These are phyloP conservation scores for Ceratobasidium theobromae DNA, from an alignment of 1,284 basidiomycete species.

Conservation along the genomic window DNA sequence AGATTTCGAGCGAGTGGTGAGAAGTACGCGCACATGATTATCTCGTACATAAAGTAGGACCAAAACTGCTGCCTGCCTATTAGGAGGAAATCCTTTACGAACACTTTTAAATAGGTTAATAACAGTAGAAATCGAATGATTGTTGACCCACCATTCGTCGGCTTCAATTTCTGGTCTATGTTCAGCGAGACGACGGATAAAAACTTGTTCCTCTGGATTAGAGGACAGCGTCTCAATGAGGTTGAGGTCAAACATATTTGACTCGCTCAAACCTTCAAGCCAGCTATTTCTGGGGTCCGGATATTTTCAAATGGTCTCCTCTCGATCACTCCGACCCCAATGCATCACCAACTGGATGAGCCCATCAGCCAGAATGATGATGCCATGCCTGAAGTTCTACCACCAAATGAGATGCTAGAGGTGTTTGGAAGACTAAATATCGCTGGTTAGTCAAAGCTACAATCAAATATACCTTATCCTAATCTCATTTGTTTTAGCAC, in stretches of 20 bases:
- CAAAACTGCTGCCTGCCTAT: slow-evolving; percentile 64
- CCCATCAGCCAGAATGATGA: background rate
- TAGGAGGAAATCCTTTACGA: background rate
- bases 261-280: background rate
- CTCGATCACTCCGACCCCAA: background rate
- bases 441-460: slow-evolving; percentile 42
- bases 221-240: background rate
- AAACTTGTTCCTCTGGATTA: background rate
- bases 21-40: slow-evolving; percentile 66
- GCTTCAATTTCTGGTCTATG: background rate
- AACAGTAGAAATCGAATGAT: background rate
- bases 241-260: slow-evolving; percentile 2
- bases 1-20: slow-evolving; percentile 78
- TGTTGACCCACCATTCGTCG: background rate
- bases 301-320: background rate
- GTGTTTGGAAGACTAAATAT: slow-evolving; percentile 49
- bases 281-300: no score
- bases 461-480: background rate
- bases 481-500: slow-evolving; percentile 42
- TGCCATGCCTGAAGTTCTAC: slow-evolving; percentile 38
- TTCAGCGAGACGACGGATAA: slow-evolving; percentile 5
- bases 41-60: slow-evolving; percentile 71
- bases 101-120: background rate
- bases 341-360: background rate
- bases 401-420: slow-evolving; percentile 48